Evolutionary conservation across 2,329 filamentous ascomycete genomes (phyloP), one percentile per base, ranked within the genome.

Genomic region (Colletotrichum sp.): DNA sequence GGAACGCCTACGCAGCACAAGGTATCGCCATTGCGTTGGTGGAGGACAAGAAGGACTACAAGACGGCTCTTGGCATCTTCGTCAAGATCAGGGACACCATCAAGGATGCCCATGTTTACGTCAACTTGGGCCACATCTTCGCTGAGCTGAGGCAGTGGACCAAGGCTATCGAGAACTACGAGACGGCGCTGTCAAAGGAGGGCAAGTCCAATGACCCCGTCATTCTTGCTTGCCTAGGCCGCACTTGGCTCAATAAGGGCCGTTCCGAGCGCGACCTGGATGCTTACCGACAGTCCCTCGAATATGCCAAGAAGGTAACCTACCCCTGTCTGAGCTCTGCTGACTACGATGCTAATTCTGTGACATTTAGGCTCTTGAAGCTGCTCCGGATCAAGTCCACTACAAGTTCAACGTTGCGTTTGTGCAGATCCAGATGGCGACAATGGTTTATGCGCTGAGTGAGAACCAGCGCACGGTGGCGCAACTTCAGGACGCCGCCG

Each of bases 331-430:
- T 7, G 9, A 24, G 12, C n/a, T 24, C 3, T 3, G 9, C 24
- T 60, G 16, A 26, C 66, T 7, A 10, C 60, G 18, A 65, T 72
- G 60, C 78, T 85, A 78, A 84, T 80, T 74, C 43, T 61, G 72
- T 36, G 43, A 36, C 66, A 48, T 16, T 8, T 36, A 94, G 91
- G 95, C 96, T 30, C 91, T 98, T 21, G 91, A 92, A 71, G 91
- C 94, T 71, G 93, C 94, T 2, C 94, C 96, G 0, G 94, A 97
- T 6, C 95, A 98, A 80, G 90, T 96, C 34, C 95, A 98, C 84
- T 95, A 97, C 84, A 95, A 97, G 83, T 99, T 99, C 90, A 99
- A 99, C 81, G 95, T 99, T 32, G 97, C 97, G 1, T 99, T 98
- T 82, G 95, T 99, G 32, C 97, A 99, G 82, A 98, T 98, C 77